Conservation (phyloP, 768 basidiomycete genomes). For the Termitomyces sp. region DNA sequence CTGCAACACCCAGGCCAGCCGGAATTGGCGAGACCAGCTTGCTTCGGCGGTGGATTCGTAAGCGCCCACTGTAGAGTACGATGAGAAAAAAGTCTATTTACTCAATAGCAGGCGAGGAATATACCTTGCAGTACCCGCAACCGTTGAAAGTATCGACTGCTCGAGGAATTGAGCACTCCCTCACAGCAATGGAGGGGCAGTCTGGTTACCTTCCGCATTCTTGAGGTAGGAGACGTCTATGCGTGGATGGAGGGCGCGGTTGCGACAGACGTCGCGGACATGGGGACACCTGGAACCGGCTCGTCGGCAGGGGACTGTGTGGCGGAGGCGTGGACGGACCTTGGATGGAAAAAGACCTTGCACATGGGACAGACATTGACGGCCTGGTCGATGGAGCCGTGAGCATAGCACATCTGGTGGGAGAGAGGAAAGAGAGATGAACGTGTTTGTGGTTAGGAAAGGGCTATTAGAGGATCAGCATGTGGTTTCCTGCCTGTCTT, state of each 20-base stretch:
- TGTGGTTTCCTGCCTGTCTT: conserved; percentile 27
- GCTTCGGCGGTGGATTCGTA: conserved; percentile 47
- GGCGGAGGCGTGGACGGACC: conserved; percentile 30
- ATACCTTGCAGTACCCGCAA: conserved; percentile 88
- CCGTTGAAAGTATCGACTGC: conserved; percentile 78
- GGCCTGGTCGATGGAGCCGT: conserved; percentile 64
- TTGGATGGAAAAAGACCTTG: conserved; percentile 69
- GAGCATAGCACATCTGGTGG: conserved; percentile 61
- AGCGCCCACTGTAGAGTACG: conserved; percentile 59
- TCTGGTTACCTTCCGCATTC: conserved; percentile 76
- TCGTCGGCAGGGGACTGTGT: conserved; percentile 13
- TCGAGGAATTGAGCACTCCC: conserved; percentile 11
- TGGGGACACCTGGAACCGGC: conserved; percentile 63
- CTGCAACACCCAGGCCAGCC: conserved; percentile 92
- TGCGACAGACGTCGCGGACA: conserved; percentile 67
- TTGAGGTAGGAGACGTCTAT: conserved; percentile 74
- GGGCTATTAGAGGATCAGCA: conserved; percentile 23
- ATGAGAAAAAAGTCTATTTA: conserved; percentile 16
- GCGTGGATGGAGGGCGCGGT: conserved; percentile 67
- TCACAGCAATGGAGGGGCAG: conserved; percentile 9
- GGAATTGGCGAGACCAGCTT: conserved; percentile 55
- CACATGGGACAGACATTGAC: conserved; percentile 77
- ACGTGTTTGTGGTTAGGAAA: conserved; percentile 22
- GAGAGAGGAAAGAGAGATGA: conserved; percentile 15
- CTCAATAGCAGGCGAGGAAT: conserved; percentile 14